Evolutionary conservation across 2,329 filamentous ascomycete species (phyloP).

Genomic region (Chaetomium globosum): DNA sequence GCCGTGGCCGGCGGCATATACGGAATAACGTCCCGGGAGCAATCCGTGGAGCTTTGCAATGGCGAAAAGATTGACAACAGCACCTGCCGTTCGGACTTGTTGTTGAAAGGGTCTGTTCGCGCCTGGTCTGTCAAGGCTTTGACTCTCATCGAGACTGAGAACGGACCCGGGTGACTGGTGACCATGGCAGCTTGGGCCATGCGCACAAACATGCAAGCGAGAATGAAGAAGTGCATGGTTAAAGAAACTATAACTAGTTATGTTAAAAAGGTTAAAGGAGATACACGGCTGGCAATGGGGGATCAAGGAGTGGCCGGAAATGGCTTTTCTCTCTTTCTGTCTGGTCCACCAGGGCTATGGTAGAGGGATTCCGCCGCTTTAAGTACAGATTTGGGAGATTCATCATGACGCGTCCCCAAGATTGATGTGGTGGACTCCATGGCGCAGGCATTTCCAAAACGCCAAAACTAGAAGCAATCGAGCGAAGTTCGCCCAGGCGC

Average conservation of each 20-base stretch:
- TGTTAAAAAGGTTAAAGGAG: background rate
- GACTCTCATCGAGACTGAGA: constrained; percentile 3
- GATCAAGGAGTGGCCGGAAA: background rate
- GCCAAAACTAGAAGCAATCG: background rate
- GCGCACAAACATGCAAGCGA: background rate
- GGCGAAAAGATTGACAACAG: background rate
- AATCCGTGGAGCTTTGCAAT: background rate
- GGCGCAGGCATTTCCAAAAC: background rate
- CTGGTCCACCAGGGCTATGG: background rate
- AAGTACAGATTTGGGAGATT: background rate
- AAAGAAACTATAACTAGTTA: background rate
- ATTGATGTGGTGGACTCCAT: background rate
- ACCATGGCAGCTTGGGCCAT: background rate
- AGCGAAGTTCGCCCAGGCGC: background rate
- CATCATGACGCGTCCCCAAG: background rate
- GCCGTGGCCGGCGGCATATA: constrained; percentile 5
- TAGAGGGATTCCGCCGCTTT: background rate
- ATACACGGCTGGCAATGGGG: background rate
- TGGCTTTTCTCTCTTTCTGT: background rate
- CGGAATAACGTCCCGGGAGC: background rate
- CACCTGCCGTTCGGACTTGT: background rate
- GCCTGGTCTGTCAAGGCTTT: constrained; percentile 3
- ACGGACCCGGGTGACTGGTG: background rate
- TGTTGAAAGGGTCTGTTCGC: constrained; percentile 7
- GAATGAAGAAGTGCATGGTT: background rate